Evolutionary conservation across 768 basidiomycete species (phyloP), one percentile per base, ranked within the genome.

Genomic region (Panus rudis): DNA sequence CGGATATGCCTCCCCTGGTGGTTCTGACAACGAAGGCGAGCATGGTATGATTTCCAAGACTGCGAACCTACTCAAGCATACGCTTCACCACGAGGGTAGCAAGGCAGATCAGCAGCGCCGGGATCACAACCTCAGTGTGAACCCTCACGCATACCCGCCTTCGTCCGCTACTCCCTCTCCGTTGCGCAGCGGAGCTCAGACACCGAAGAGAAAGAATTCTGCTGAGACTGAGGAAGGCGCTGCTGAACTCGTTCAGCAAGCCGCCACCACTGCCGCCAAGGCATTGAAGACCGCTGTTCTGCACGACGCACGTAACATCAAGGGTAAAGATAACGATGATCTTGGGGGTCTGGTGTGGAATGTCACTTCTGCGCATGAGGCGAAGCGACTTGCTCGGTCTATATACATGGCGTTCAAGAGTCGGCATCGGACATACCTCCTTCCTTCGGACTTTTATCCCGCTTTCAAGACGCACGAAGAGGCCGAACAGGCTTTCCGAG

Each of bases 301-400:
- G 31, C 84, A 87, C 52, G 85, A 88, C 60, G 85, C 85, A 22
- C 73, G 84, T 13, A 84, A 84, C 52, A 67, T 88, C 45, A 66
- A 62, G 40, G 79, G 81, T 10, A 66, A 66, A 14, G 68, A 67
- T 21, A 65, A 69, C 26, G 67, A 63, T 19, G 58, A 62, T 25
- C 41, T 50, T 23, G 69, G 55, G 13, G 67, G 65, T 33, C 54
- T 79, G 43, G 62, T 63, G 12, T 79, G 77, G 71, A 68, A 73
- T 52, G 67, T 83, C 39, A 70, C 66, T 44, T 78, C 76, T 13
- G 49, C 76, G 14, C 66, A 69, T 43, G 84, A 87, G 59, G 84
- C 84, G 16, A 88, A 84, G 81, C 77, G 76, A 35, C 71, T 89
- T 24, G 86, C 87, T 17, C 73, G 76, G 23, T 64, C 72, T 23